Percentiles rank a stretch among this genome's conserved stretches.
phyloP scores from a whole-genome alignment of 371 early-diverging fungal genomes.

The Mortierella sp. region DNA sequence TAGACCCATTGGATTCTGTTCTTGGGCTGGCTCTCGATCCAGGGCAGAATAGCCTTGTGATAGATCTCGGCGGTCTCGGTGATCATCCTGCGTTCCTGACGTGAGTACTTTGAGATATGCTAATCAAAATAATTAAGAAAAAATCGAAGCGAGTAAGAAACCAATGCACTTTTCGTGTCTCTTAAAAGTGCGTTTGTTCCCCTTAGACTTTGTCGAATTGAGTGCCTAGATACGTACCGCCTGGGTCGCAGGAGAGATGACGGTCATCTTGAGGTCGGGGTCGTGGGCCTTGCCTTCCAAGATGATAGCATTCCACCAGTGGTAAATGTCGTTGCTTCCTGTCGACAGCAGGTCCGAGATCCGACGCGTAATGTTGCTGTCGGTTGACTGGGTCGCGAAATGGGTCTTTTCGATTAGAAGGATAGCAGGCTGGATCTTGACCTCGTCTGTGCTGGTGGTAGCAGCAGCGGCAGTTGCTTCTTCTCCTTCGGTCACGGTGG shows the following conservation, averaged over 20 bases:
- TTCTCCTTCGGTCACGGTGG: background rate
- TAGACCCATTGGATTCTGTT: slow-evolving; percentile 83
- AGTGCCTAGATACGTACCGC: slow-evolving; percentile 33
- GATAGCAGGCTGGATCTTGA: slow-evolving; percentile 37
- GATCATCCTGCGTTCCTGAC: slow-evolving; percentile 69
- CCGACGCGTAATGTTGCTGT: slow-evolving; percentile 53
- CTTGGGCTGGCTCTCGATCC: slow-evolving; percentile 72
- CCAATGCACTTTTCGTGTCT: background rate
- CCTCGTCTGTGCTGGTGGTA: background rate
- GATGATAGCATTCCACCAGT: slow-evolving; percentile 65
- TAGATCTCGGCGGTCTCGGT: slow-evolving; percentile 72
- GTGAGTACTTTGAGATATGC: slow-evolving; percentile 83
- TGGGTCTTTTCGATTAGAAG: slow-evolving; percentile 68
- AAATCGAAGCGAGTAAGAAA: background rate
- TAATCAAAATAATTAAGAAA: slow-evolving; percentile 9
- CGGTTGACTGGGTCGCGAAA: slow-evolving; percentile 59
- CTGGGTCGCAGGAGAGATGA: slow-evolving; percentile 76
- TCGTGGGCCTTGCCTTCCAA: slow-evolving; percentile 32
- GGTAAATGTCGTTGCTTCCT: slow-evolving; percentile 74
- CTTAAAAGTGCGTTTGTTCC: background rate
- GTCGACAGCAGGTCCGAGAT: slow-evolving; percentile 50
- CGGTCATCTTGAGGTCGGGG: slow-evolving; percentile 68
- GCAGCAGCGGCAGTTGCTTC: too few relatives aligned
- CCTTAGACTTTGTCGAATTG: background rate
- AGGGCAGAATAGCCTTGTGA: slow-evolving; percentile 65